Conservation (phyloP, 164 flowering plant species). For the Brasenia schreberi region DNA sequence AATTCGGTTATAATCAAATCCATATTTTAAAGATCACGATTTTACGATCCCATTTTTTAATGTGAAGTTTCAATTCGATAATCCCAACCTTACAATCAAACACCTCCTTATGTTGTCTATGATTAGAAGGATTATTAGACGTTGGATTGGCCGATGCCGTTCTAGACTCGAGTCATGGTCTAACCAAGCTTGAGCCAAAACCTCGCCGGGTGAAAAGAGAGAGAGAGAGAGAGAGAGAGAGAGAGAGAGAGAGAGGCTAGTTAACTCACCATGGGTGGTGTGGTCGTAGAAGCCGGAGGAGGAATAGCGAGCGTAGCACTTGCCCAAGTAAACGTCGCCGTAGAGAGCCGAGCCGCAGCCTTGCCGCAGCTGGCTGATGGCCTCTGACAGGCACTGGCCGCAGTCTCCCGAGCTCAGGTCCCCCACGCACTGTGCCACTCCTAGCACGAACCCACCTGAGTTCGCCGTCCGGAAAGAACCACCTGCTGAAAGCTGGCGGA, state of each 20-base stretch:
- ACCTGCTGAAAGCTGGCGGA: conserved; percentile 3
- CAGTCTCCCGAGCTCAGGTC: conserved; percentile 56
- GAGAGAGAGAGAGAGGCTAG: not conserved
- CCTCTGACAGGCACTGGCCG: conserved; percentile 47
- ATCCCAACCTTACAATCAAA: too few species aligned
- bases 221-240: not conserved
- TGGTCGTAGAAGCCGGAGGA: conserved; percentile 56
- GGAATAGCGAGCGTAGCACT: conserved; percentile 91
- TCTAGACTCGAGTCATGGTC: too few species aligned
- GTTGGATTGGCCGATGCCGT: too few species aligned
- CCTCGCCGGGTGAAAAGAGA: not conserved
- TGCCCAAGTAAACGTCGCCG: conserved; percentile 61
- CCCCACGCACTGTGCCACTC: conserved; percentile 72
- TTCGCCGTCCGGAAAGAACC: not conserved
- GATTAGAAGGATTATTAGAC: too few species aligned
- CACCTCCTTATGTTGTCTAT: too few species aligned
- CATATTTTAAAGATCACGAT: too few species aligned
- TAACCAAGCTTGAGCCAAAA: too few species aligned
- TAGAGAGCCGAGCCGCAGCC: conserved; percentile 76
- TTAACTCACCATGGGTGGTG: conserved; percentile 10
- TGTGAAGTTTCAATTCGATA: too few species aligned
- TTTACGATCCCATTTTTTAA: too few species aligned
- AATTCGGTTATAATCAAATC: too few species aligned
- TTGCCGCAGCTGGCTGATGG: conserved; percentile 46
- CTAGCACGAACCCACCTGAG: conserved; percentile 43